Evolutionary conservation across 345 rosid genomes (phyloP).

Genomic region (Populus tremula): DNA sequence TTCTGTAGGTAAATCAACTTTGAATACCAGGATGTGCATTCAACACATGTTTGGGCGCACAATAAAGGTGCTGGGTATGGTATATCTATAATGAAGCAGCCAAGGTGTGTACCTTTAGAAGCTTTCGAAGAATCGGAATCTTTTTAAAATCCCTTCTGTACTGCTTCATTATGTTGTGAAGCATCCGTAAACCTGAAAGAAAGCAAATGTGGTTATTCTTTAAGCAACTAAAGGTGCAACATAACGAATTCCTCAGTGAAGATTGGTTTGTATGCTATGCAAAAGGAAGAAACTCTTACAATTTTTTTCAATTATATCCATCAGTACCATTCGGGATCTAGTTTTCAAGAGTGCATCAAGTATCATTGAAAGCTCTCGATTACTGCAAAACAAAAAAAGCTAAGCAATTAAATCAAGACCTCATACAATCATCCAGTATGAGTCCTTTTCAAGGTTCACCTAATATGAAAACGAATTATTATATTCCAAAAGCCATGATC

Average conservation of each 20-base stretch:
- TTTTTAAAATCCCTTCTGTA: conserved; percentile 83
- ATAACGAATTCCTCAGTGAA: neutral
- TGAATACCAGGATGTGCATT: neutral
- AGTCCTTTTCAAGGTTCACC: neutral
- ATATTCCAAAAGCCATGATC: neutral
- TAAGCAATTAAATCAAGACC: conserved; percentile 15
- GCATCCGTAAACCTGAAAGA: conserved; percentile 83
- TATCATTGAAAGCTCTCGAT: conserved; percentile 97
- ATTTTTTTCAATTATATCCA: conserved; percentile 84
- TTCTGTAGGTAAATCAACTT: neutral
- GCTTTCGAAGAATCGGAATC: conserved; percentile 95
- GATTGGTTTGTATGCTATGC: conserved; percentile 7
- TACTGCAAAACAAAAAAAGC: conserved; percentile 55
- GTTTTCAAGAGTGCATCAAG: conserved; percentile 98
- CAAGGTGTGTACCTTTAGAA: conserved; percentile 66
- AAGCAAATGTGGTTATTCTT: conserved; percentile 15
- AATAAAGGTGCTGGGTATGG: neutral
- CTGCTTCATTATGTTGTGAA: conserved; percentile 94
- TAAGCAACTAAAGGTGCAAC: conserved; percentile 13
- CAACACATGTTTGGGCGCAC: neutral
- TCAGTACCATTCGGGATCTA: conserved; percentile 72
- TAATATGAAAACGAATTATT: neutral
- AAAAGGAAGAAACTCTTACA: conserved; percentile 42
- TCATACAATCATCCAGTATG: neutral
- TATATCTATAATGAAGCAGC: conserved; percentile 5